Percentiles rank a stretch among this genome's conserved stretches.
phyloP scores from a whole-genome alignment of 2,329 filamentous ascomycete genomes.

The Penicillium sp. region DNA sequence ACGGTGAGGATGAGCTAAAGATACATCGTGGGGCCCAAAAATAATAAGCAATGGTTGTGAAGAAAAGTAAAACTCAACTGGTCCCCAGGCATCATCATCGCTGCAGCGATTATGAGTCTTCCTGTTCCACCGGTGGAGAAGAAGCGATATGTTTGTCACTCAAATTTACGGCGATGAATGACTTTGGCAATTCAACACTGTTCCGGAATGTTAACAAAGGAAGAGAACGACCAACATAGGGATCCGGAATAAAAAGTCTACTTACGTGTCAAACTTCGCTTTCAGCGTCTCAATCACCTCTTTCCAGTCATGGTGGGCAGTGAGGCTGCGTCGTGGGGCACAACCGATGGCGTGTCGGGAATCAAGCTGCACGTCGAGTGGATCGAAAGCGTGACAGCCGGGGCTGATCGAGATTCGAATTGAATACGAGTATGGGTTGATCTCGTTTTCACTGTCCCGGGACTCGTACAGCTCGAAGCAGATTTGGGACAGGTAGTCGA shows the following conservation, averaged over 20 bases:
- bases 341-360: slow-evolving; percentile 96
- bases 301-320: slow-evolving; percentile 92
- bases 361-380: slow-evolving; percentile 93
- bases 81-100: neutral
- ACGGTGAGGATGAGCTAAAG: neutral
- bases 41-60: neutral
- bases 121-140: slow-evolving; percentile 11
- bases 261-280: slow-evolving; percentile 92
- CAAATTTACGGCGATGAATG: slow-evolving; percentile 58
- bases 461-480: slow-evolving; percentile 98
- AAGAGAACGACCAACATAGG: neutral
- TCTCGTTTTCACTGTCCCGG: slow-evolving; percentile 76
- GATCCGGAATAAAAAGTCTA: slow-evolving; percentile 27
- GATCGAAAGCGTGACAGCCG: slow-evolving; percentile 95
- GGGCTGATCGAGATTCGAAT: slow-evolving; percentile 96
- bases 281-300: slow-evolving; percentile 93
- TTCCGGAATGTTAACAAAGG: slow-evolving; percentile 10
- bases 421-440: slow-evolving; percentile 93
- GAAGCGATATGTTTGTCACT: slow-evolving; percentile 54
- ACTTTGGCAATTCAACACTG: slow-evolving; percentile 59
- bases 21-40: neutral
- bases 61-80: neutral
- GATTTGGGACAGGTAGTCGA: slow-evolving; percentile 97
- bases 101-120: neutral
- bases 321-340: slow-evolving; percentile 86